A percentile compares a stretch with the other conserved stretches of the same genome.
These are phyloP conservation scores for Lachnellula cervina DNA, from an alignment of 2,329 filamentous ascomycete genomes.

Conservation along the genomic window DNA sequence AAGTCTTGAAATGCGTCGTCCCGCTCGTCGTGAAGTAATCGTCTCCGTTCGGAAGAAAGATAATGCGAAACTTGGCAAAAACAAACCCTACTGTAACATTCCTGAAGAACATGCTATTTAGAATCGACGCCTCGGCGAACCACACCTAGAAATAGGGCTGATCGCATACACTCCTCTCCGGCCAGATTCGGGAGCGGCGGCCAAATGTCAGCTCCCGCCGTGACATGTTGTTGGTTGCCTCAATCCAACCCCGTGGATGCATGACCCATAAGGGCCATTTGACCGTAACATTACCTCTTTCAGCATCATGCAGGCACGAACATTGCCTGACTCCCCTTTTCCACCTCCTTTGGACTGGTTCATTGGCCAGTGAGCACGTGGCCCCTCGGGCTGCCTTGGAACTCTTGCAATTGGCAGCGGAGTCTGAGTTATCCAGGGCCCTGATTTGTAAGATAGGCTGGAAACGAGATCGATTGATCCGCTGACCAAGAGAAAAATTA, in stretches of 20 bases:
- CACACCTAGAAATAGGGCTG: not conserved
- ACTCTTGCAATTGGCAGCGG: no score
- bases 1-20: no score
- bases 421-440: not conserved
- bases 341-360: no score
- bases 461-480: no score
- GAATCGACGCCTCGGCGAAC: not conserved
- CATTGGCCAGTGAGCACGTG: not conserved
- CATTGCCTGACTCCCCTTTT: no score
- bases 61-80: not conserved
- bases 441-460: not conserved
- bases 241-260: not conserved
- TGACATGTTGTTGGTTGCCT: not conserved
- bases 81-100: not conserved
- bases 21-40: no score
- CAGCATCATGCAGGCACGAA: not conserved
- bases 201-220: not conserved
- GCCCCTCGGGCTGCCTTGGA: not conserved
- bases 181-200: not conserved
- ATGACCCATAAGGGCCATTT: not conserved
- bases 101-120: not conserved
- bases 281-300: not conserved
- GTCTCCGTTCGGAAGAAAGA: not conserved
- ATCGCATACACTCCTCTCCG: not conserved
- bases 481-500: not conserved